Evolutionary conservation across 805 yeast species (phyloP).

Genomic region (Lipomyces japonicus): DNA sequence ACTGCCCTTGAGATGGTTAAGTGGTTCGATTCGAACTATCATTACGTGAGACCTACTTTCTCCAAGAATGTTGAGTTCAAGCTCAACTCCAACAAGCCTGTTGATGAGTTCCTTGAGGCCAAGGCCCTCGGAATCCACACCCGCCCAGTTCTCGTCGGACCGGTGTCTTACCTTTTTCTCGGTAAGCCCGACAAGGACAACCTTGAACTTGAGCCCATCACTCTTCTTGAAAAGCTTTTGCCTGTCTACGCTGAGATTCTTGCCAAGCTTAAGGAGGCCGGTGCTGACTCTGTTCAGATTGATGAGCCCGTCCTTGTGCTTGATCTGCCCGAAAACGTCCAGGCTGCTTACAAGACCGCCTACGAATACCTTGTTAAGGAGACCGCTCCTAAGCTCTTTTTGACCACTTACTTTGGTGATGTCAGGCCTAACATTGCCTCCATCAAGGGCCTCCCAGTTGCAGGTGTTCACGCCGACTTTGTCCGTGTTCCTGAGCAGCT

Average conservation of each 20-base stretch:
- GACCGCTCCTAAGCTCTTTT: conserved; percentile 70
- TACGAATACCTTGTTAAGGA: conserved; percentile 69
- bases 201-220: conserved; percentile 87
- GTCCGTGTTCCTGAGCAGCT: conserved; percentile 96
- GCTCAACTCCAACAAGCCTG: conserved; percentile 94
- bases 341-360: conserved; percentile 85
- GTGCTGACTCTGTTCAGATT: conserved; percentile 91
- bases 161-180: conserved; percentile 87
- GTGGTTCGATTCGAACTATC: conserved; percentile 99
- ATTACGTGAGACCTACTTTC: conserved; percentile 99
- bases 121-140: conserved; percentile 93
- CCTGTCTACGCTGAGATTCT: conserved; percentile 92
- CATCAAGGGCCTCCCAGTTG: conserved; percentile 83
- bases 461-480: conserved; percentile 95
- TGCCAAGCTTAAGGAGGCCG: conserved; percentile 83
- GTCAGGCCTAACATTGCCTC: conserved; percentile 94
- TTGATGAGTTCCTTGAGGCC: conserved; percentile 96
- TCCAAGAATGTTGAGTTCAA: conserved; percentile 92
- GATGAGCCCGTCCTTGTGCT: conserved; percentile 97
- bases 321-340: conserved; percentile 80
- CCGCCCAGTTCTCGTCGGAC: conserved; percentile 96
- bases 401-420: conserved; percentile 97
- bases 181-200: conserved; percentile 99
- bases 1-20: conserved; percentile 99
- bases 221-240: conserved; percentile 79